These are phyloP conservation scores for Aspergillus ellipticus DNA, from an alignment of 495 filamentous ascomycete genomes.

Conservation along the genomic window DNA sequence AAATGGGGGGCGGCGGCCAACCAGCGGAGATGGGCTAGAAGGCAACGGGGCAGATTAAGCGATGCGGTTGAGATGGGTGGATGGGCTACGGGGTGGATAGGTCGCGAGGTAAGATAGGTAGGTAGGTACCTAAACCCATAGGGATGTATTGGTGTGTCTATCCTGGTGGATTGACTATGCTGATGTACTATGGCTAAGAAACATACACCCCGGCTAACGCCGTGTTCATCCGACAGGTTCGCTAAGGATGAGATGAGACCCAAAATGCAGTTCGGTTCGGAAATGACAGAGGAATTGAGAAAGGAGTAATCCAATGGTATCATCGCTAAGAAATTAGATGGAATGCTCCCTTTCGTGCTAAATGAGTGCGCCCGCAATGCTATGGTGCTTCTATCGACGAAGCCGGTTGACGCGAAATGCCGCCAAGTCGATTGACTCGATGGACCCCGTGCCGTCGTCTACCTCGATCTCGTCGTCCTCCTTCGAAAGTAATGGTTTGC, in stretches of 20 bases:
- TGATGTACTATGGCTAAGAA: too few relatives aligned
- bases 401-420: slow-evolving; percentile 37
- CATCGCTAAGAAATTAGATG: slow-evolving; percentile 7
- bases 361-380: slow-evolving; percentile 1
- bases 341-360: not conserved
- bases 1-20: not conserved
- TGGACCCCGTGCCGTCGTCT: slow-evolving; percentile 36
- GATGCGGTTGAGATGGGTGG: too few relatives aligned
- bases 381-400: slow-evolving; percentile 3
- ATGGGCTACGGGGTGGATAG: too few relatives aligned
- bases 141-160: too few relatives aligned
- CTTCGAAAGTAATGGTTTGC: slow-evolving; percentile 9
- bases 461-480: slow-evolving; percentile 35
- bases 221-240: not conserved
- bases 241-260: not conserved
- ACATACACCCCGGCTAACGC: not conserved
- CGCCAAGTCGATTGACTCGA: slow-evolving; percentile 40
- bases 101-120: too few relatives aligned
- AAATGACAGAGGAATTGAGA: not conserved
- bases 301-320: slow-evolving; percentile 7
- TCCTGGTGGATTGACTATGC: too few relatives aligned
- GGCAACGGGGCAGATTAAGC: too few relatives aligned
- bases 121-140: too few relatives aligned
- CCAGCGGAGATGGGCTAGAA: not conserved
- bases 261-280: not conserved